Base-by-base conservation (phyloP, 345 rosid species). In the Moricandia arvensis region DNA sequence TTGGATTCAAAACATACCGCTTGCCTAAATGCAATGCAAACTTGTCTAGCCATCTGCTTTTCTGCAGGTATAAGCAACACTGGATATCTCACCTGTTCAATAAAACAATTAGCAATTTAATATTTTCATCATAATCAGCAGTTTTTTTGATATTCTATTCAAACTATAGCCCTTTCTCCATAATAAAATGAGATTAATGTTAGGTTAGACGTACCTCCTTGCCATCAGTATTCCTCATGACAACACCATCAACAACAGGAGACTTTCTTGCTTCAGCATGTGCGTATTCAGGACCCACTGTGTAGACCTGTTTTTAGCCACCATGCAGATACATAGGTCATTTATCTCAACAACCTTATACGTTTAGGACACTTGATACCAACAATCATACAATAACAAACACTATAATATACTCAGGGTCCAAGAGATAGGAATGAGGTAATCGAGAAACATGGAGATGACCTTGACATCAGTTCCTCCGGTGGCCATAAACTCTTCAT, bases 391-490 rank as follows among this genome's bases (percentile, higher is more conserved):
- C 60, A 51, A 53, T 16, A 31, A 12, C 53, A 35, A 38, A 59
- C 45, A 60, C 8, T 66, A 8, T 26, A 45, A 13, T 55, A 63
- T 18, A 29, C 67, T 57, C 66, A 38, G 57, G 10, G 30, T 47
- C 60, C 18, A 59, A 59, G 38, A 61, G 35, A 2, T n/a, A n/a
- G n/a, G n/a, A n/a, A n/a, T n/a, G n/a, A n/a, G n/a, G n/a, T n/a
- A n/a, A n/a, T n/a, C n/a, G n/a, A n/a, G n/a, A n/a, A n/a, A n/a
- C n/a, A n/a, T n/a, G n/a, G n/a, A n/a, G n/a, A n/a, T n/a, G n/a
- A 95, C 99, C 98, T 96, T 96, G 71, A 96, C 99, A 87, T 96
- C 99, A 53, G 99, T 96, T 84, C 99, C 99, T 76, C 99, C 99
- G 5, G 99, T 96, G 66, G 99, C 84, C 99, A 96, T 87, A 80